Base-by-base conservation (phyloP, 306 rosid species). In the Cicer chorassanicum region DNA sequence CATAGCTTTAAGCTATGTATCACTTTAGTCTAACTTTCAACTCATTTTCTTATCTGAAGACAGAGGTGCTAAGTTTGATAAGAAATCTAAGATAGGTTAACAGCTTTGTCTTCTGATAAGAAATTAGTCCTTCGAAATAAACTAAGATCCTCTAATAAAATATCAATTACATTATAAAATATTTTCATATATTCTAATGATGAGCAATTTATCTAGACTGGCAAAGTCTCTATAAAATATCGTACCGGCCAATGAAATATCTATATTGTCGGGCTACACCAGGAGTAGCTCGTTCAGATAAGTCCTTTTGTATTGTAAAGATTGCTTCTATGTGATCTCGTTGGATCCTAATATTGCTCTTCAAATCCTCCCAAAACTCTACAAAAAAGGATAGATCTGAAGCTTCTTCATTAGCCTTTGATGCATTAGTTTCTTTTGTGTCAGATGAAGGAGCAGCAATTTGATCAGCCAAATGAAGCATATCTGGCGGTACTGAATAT, bases 201-300 rank as follows among this genome's bases (percentile, higher is more conserved):
- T 56, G 38, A 48, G 24, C 50, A 68, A 6, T 38, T n/a, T 36
- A 12, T 78, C 3, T 40, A 40, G 19, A 61, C 18, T 34, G 18
- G 57, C 29, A 7, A 51, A 51, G 24, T 6, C 2, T 51, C 10
- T 12, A 15, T 8, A 51, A 62, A 62, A 39, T 55, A 74, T 55
- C 42, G 13, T 87, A 87, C 88, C 94, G 72, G 68, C 89, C 91
- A 57, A 89, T 12, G 43, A 83, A 89, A 75, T 87, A 89, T 88
- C 84, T 85, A 60, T 63, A 85, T 78, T 89, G 94, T 16, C 74
- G 80, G 56, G 40, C 51, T 45, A 89, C 55, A 64, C 75, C 88
- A 54, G 94, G 89, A 72, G 94, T 87, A 67, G 3, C 60, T 77
- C 91, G 84, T 21, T 85, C 54, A n/a, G 91, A 89, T 68, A 89